These are phyloP conservation scores for Nakazawaea populi DNA, from an alignment of 805 yeast genomes.

Conservation along the genomic window DNA sequence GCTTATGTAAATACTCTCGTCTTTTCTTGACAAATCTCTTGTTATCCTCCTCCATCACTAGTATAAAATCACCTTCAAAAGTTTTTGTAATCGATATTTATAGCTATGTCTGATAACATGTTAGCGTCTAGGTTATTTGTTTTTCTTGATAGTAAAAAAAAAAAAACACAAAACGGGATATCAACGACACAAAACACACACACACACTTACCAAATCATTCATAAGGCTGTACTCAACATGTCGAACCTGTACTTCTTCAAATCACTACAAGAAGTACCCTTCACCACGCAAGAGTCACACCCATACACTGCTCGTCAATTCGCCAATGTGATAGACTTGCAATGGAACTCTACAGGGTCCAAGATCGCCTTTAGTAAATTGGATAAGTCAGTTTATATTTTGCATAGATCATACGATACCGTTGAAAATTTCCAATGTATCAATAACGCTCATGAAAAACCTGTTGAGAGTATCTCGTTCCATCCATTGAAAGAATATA, in stretches of 20 bases:
- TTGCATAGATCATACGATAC: slow-evolving; percentile 14
- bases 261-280: slow-evolving; percentile 1
- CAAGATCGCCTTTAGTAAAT: slow-evolving; percentile 34
- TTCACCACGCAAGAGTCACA: neutral
- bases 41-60: neutral
- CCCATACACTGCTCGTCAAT: neutral
- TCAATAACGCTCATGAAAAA: slow-evolving; percentile 33
- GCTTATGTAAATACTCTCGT: neutral
- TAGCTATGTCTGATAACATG: too few relatives aligned
- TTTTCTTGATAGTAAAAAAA: too few relatives aligned
- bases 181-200: neutral
- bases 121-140: too few relatives aligned
- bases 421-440: slow-evolving; percentile 27
- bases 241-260: slow-evolving; percentile 5
- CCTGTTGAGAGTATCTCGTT: slow-evolving; percentile 38
- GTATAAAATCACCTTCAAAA: too few relatives aligned
- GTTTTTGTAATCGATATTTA: too few relatives aligned
- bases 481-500: slow-evolving; percentile 35
- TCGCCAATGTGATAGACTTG: slow-evolving; percentile 30
- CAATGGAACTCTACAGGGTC: slow-evolving; percentile 37
- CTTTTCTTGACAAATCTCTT: neutral
- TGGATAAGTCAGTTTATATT: slow-evolving; percentile 35
- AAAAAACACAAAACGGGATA: neutral
- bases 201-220: neutral
- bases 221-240: neutral